Conservation (phyloP, 495 filamentous ascomycete species). For the Venustampulla echinocandica region DNA sequence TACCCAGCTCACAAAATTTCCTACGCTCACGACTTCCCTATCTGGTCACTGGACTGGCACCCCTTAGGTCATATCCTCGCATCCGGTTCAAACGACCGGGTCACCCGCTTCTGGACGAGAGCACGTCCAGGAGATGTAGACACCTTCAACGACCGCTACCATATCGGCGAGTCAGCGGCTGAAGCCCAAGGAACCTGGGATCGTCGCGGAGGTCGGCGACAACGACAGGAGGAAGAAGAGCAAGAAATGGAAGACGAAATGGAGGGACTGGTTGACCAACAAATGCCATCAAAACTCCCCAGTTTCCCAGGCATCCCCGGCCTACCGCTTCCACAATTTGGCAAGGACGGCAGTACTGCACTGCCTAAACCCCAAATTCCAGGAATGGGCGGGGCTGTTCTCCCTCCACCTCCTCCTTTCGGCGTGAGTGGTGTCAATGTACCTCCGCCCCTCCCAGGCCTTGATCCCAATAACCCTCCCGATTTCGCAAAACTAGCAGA, state of each 20-base stretch:
- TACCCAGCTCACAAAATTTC: constrained; percentile 77
- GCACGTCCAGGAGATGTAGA: constrained; percentile 77
- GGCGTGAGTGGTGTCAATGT: constrained; percentile 37
- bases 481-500: constrained; percentile 61
- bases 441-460: constrained; percentile 39
- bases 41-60: constrained; percentile 97
- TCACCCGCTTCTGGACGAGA: constrained; percentile 92
- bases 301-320: constrained; percentile 46
- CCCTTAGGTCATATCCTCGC: constrained; percentile 91
- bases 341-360: constrained; percentile 23
- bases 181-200: constrained; percentile 91
- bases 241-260: constrained; percentile 87
- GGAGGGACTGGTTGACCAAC: constrained; percentile 90
- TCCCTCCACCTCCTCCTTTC: constrained; percentile 26
- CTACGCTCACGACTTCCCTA: constrained; percentile 84
- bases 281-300: constrained; percentile 49
- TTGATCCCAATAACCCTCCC: constrained; percentile 51
- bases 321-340: constrained; percentile 33
- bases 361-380: constrained; percentile 32
- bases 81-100: constrained; percentile 97
- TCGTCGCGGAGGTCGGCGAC: constrained; percentile 64
- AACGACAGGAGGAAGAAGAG: constrained; percentile 85
- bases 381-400: constrained; percentile 42
- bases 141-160: constrained; percentile 80
- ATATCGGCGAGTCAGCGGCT: constrained; percentile 88